phyloP scores from a whole-genome alignment of 139 green algal genomes.

The Chlorella sp. region DNA sequence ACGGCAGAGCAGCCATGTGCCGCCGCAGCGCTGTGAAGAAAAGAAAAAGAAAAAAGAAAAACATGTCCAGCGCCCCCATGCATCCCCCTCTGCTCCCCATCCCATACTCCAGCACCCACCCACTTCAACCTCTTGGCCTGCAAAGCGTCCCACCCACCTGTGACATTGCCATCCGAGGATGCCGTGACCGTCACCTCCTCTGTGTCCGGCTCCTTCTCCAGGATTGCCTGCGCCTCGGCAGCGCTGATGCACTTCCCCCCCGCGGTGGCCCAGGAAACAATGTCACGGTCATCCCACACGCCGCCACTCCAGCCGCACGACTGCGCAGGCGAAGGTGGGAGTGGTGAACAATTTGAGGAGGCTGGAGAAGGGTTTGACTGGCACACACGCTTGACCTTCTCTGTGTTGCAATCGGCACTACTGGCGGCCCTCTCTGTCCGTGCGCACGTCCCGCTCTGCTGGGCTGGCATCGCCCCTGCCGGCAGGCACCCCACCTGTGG shows the following conservation, averaged over 20 bases:
- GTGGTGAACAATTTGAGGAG: not conserved
- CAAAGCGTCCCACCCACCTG: not conserved
- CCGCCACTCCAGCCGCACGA: slow-evolving; percentile 63
- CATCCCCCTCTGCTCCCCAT: not conserved
- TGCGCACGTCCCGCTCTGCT: not conserved
- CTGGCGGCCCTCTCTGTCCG: too few species aligned
- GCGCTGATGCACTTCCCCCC: slow-evolving; percentile 60
- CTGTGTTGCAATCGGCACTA: too few species aligned
- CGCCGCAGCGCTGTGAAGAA: too few species aligned
- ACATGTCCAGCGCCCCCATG: too few species aligned
- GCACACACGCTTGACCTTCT: not conserved
- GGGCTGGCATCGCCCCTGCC: too few species aligned
- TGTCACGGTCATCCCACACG: slow-evolving; percentile 74
- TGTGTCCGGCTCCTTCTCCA: slow-evolving; percentile 34
- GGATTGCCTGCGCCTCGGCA: slow-evolving; percentile 22
- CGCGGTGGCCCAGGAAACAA: slow-evolving; percentile 31
- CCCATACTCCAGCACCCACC: not conserved
- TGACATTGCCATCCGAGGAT: slow-evolving; percentile 39
- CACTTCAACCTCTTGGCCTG: not conserved
- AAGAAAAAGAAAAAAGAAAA: too few species aligned
- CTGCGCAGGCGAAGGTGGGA: slow-evolving; percentile 4
- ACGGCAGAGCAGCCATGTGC: not conserved
- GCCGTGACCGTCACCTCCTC: slow-evolving; percentile 48
- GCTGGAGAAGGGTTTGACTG: not conserved
- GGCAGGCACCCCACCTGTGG: slow-evolving; percentile 54